Evolutionary conservation across 78 protist genomes (phyloP).

Genomic region (Pigoraptor vietnamica): DNA sequence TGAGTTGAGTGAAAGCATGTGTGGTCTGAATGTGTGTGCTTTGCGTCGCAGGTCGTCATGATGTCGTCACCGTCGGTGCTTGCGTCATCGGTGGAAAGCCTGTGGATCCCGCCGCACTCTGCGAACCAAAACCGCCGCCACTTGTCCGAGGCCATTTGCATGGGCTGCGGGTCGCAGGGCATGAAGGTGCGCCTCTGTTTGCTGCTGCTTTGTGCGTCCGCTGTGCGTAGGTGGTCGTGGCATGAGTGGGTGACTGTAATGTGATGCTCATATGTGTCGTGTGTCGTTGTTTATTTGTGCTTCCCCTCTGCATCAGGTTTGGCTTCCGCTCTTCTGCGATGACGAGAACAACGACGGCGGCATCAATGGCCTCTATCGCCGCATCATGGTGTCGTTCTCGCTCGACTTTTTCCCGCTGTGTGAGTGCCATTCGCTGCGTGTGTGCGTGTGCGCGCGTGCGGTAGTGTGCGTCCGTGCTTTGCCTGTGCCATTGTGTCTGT

Average conservation of each 20-base stretch:
- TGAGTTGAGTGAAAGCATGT: no score
- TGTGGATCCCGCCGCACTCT: neutral
- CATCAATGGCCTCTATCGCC: neutral
- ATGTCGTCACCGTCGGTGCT: neutral
- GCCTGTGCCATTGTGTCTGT: neutral
- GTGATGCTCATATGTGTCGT: no score
- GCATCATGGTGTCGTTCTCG: constrained; percentile 1
- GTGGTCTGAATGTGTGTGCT: no score
- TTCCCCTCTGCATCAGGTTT: neutral
- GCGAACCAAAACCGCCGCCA: neutral
- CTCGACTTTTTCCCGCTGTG: neutral
- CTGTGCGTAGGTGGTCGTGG: no score
- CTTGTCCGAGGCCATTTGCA: neutral
- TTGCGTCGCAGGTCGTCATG: neutral
- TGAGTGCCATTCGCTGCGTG: neutral
- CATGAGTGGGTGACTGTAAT: neutral
- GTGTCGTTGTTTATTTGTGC: neutral
- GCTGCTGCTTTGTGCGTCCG: neutral
- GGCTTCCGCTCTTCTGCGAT: neutral
- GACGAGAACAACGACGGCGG: neutral
- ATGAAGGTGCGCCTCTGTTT: neutral
- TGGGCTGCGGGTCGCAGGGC: neutral
- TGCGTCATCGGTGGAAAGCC: neutral
- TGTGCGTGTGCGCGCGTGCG: neutral
- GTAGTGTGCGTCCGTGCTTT: neutral